Base-by-base conservation (phyloP, 2,329 filamentous ascomycete genomes). In the Setomelanomma holmii region DNA sequence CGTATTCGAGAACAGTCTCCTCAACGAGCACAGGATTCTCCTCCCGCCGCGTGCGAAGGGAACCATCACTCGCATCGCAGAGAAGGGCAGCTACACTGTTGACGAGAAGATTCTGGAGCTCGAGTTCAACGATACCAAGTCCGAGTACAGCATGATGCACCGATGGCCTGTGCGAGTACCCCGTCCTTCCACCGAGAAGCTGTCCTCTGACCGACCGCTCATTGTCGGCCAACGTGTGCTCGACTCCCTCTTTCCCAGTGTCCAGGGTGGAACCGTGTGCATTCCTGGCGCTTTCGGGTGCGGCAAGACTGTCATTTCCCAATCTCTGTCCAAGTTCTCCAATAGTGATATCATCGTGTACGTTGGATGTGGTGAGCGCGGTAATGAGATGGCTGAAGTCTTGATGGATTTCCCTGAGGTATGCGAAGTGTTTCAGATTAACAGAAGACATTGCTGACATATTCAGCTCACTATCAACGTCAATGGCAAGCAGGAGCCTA, bases 311-410 rank as follows among this genome's bases (percentile, higher is more conserved):
- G 95, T 99, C 81, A 99, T 99, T 79, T 93, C 89, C 71, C 95
- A 99, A 80, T 96, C 91, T 55, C 89, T 99, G 60, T 99, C 95
- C 78, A 99, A 99, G 80, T 99, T 99, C 83, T 99, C 95, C 73
- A 99, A 99, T 87, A 95, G 90, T 76, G 95, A 99, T 76, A 91
- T 98, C 71, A 99, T 99, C 66, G 90, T 99, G 67, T 99, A 99
- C 75, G 95, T 99, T 55, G 95, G 95, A 54, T 81, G 80, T 64
- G 91, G 93, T 67, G 95, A 99, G 80, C 90, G 95, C 68, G 95
- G 95, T 65, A 99, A 99, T 75, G 95, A 99, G 80, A 99, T 99
- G 95, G 95, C 95, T 60, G 95, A 99, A 84, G 95, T 99, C 66
- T 84, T 99, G 84, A 98, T 97, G 90, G 95, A 99, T 79, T 99